A percentile compares a stretch with the other conserved stretches of the same genome.
These are phyloP conservation scores for Cynanchum wilfordii DNA, from an alignment of 257 asterid genomes.

Conservation along the genomic window DNA sequence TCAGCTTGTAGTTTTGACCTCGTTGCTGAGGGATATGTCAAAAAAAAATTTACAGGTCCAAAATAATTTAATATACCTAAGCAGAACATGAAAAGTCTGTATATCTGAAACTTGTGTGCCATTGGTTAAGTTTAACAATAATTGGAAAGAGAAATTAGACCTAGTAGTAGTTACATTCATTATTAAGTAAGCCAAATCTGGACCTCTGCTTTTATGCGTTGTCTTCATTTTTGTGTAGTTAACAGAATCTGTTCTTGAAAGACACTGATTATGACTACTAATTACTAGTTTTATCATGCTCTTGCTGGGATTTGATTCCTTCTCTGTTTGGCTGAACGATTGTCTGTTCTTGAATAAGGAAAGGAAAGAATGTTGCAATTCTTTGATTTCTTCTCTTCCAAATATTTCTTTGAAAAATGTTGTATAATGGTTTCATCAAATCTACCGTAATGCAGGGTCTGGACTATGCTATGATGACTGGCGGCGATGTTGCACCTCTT, in stretches of 20 bases:
- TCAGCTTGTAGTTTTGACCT: too few species aligned
- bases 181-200: background rate
- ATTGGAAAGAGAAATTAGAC: background rate
- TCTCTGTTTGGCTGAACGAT: background rate
- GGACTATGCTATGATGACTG: constrained; percentile 99
- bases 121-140: background rate
- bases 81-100: background rate
- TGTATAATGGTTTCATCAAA: constrained; percentile 6
- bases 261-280: background rate
- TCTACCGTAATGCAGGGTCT: constrained; percentile 52
- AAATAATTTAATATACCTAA: background rate
- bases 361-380: background rate
- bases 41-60: background rate
- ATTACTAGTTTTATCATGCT: background rate
- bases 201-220: background rate
- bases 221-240: background rate
- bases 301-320: background rate
- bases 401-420: background rate
- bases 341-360: background rate
- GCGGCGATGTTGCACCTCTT: constrained; percentile 97
- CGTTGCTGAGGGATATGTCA: background rate
- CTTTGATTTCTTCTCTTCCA: background rate
- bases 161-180: background rate
- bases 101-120: background rate
- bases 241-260: background rate